Conservation (phyloP, 2,329 filamentous ascomycete species). For the Diaporthe destruens region DNA sequence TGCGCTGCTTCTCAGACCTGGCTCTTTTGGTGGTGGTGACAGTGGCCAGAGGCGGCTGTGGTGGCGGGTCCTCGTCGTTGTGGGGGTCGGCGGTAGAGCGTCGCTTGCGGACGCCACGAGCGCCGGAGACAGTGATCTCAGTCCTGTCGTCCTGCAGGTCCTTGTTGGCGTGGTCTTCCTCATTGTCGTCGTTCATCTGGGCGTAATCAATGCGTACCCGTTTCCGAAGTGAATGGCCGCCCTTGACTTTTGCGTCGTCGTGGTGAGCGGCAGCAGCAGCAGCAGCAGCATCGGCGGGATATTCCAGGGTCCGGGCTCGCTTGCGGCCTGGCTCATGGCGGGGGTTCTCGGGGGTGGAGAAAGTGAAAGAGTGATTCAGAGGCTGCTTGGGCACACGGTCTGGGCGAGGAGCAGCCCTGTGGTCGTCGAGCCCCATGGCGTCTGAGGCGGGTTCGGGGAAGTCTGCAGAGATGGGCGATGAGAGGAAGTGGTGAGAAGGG, state of each 20-base stretch:
- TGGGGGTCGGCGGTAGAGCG: constrained; percentile 30
- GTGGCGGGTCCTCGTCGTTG: constrained; percentile 23
- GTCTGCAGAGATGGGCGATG: constrained; percentile 30
- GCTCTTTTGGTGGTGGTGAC: constrained; percentile 29
- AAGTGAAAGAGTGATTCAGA: constrained; percentile 53
- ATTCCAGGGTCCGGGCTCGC: constrained; percentile 59
- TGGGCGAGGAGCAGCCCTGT: constrained; percentile 35
- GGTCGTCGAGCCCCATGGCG: constrained; percentile 34
- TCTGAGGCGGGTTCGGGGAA: constrained; percentile 20
- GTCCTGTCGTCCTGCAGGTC: constrained; percentile 27
- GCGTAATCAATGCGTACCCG: constrained; percentile 70
- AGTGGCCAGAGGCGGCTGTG: neutral
- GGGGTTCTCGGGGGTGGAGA: constrained; percentile 52
- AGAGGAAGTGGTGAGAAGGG: constrained; percentile 36
- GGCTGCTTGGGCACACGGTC: constrained; percentile 50
- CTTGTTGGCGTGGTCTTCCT: constrained; percentile 40
- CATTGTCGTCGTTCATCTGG: constrained; percentile 64
- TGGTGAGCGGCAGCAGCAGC: constrained; percentile 47
- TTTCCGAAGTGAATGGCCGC: constrained; percentile 70
- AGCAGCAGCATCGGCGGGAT: constrained; percentile 48
- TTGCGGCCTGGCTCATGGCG: constrained; percentile 52
- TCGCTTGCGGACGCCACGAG: constrained; percentile 36
- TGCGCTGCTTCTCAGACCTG: constrained; percentile 38
- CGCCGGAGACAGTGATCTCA: constrained; percentile 36
- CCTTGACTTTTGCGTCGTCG: constrained; percentile 65